These are phyloP conservation scores for Cicer bijugum DNA, from an alignment of 306 rosid genomes.

Conservation along the genomic window DNA sequence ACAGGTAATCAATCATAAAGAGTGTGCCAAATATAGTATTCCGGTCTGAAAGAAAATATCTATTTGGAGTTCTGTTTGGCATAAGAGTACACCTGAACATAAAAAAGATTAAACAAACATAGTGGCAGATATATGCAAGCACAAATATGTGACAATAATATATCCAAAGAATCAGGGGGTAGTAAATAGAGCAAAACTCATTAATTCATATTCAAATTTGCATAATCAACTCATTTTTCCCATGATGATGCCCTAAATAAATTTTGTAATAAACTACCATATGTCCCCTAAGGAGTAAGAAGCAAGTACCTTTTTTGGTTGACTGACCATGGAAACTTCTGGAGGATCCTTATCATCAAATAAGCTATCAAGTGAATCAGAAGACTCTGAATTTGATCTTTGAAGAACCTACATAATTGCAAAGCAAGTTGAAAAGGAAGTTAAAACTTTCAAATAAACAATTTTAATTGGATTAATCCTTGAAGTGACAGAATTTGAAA, in stretches of 20 bases:
- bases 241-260: slow-evolving; percentile 22
- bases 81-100: slow-evolving; percentile 27
- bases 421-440: slow-evolving; percentile 41
- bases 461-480: slow-evolving; percentile 34
- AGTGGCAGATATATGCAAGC: slow-evolving; percentile 9
- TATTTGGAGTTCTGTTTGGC: slow-evolving; percentile 29
- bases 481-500: slow-evolving; percentile 19
- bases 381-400: slow-evolving; percentile 64
- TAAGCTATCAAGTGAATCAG: slow-evolving; percentile 87
- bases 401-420: slow-evolving; percentile 54
- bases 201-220: slow-evolving; percentile 21
- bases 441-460: slow-evolving; percentile 26
- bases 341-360: slow-evolving; percentile 72
- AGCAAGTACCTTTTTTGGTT: slow-evolving; percentile 71
- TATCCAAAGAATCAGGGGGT: slow-evolving; percentile 1
- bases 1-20: not conserved
- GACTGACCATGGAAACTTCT: slow-evolving; percentile 50
- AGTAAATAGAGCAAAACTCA: slow-evolving; percentile 11
- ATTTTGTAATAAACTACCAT: slow-evolving; percentile 1
- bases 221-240: slow-evolving; percentile 17
- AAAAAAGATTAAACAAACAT: slow-evolving; percentile 23
- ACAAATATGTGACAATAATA: slow-evolving; percentile 31
- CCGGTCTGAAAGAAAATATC: not conserved
- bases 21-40: not conserved
- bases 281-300: slow-evolving; percentile 34